These are phyloP conservation scores for Mycena maculata DNA, from an alignment of 768 basidiomycete genomes.

Conservation along the genomic window DNA sequence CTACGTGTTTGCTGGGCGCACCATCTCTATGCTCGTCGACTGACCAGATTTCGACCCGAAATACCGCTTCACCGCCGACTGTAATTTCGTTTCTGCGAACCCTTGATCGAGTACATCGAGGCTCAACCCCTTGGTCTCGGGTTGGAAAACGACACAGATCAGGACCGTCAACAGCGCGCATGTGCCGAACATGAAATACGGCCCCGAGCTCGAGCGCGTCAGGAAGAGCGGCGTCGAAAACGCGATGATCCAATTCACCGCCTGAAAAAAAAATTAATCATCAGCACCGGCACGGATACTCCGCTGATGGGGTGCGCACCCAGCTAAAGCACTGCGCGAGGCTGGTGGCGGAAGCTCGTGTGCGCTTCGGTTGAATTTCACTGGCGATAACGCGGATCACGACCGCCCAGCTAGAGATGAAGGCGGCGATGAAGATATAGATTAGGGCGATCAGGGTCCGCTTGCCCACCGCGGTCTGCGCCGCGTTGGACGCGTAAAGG, in stretches of 20 bases:
- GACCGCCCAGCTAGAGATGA: conserved; percentile 58
- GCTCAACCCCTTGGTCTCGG: conserved; percentile 58
- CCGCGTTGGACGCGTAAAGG: conserved; percentile 54
- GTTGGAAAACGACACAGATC: conserved; percentile 53
- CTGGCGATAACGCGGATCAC: conserved; percentile 53
- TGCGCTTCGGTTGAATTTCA: conserved; percentile 61
- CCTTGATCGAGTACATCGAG: conserved; percentile 55
- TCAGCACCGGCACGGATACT: conserved; percentile 14
- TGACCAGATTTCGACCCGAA: conserved; percentile 26
- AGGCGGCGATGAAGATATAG: conserved; percentile 58
- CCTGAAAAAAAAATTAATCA: conserved; percentile 31
- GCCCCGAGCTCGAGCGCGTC: conserved; percentile 54
- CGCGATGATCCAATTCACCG: conserved; percentile 57
- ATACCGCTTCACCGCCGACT: conserved; percentile 26
- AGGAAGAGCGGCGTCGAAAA: conserved; percentile 61
- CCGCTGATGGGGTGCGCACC: conserved; percentile 40
- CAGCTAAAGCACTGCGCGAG: conserved; percentile 56
- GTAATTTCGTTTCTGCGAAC: conserved; percentile 44
- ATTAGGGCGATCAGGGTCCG: conserved; percentile 60
- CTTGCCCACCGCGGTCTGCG: conserved; percentile 43
- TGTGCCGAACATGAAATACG: conserved; percentile 60
- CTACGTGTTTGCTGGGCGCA: neutral
- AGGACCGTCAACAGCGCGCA: conserved; percentile 50
- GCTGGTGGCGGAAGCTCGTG: conserved; percentile 56
- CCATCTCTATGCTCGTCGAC: conserved; percentile 24